A percentile compares a stretch with the other conserved stretches of the same genome.
Conservation (phyloP, 257 asterid species). For the Asclepias syriaca region DNA sequence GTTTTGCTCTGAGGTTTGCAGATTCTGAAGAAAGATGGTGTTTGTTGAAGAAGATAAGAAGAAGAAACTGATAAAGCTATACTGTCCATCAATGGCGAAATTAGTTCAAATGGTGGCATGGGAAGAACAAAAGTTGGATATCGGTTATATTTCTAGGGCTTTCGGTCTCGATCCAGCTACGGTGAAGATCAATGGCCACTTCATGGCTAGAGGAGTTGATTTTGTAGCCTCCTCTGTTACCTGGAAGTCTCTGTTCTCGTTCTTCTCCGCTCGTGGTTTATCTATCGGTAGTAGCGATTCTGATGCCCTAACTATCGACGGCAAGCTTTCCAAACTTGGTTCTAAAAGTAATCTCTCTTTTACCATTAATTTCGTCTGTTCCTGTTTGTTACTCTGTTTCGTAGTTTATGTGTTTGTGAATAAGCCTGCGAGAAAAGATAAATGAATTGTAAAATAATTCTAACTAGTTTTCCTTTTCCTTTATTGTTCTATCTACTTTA, state of each 20-base stretch:
- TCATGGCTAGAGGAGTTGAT: conserved; percentile 69
- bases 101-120: conserved; percentile 35
- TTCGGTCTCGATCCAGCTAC: conserved; percentile 72
- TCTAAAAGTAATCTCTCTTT: conserved; percentile 45
- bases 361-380: neutral
- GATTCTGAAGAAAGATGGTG: conserved; percentile 13
- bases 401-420: conserved; percentile 1
- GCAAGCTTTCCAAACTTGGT: conserved; percentile 55
- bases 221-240: conserved; percentile 77
- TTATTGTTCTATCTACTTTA: neutral
- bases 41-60: conserved; percentile 22
- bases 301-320: conserved; percentile 53
- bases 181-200: conserved; percentile 81
- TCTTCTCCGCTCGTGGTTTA: conserved; percentile 65
- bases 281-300: conserved; percentile 59
- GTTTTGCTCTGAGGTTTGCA: neutral
- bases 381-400: neutral
- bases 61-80: conserved; percentile 38
- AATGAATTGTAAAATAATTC: neutral
- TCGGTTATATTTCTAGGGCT: conserved; percentile 62
- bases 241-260: conserved; percentile 76
- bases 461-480: neutral
- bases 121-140: conserved; percentile 65
- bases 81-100: conserved; percentile 49
- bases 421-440: neutral